Evolutionary conservation across 2,329 filamentous ascomycete species (phyloP).

Genomic region (Xylaria polymorpha): DNA sequence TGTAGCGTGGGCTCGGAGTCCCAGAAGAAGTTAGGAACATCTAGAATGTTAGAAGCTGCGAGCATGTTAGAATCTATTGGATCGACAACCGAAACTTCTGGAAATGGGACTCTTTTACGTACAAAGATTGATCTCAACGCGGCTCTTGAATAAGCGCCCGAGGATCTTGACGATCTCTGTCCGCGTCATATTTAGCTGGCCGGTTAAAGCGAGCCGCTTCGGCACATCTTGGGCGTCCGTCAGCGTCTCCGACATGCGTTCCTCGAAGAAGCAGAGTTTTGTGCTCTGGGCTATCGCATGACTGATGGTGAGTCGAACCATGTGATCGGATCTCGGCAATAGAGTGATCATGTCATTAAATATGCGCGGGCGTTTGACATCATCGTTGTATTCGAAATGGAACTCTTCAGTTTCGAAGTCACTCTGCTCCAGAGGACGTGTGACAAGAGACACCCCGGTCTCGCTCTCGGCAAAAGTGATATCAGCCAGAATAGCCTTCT

Average conservation of each 20-base stretch:
- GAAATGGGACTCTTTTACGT: slow-evolving; percentile 56
- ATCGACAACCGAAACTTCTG: slow-evolving; percentile 19
- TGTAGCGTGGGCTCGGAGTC: slow-evolving; percentile 95
- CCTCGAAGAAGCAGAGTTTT: slow-evolving; percentile 95
- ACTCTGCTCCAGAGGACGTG: slow-evolving; percentile 82
- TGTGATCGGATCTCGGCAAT: slow-evolving; percentile 89
- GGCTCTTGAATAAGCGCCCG: slow-evolving; percentile 88
- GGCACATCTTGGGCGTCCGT: slow-evolving; percentile 91
- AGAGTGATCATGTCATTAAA: slow-evolving; percentile 99
- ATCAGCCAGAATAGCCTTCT: slow-evolving; percentile 96
- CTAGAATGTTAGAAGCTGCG: slow-evolving; percentile 90
- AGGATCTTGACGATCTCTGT: slow-evolving; percentile 93
- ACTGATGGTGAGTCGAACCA: slow-evolving; percentile 98
- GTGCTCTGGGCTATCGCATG: slow-evolving; percentile 98
- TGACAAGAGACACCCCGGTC: slow-evolving; percentile 74
- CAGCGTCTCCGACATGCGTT: slow-evolving; percentile 96
- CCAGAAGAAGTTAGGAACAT: slow-evolving; percentile 98
- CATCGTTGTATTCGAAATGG: slow-evolving; percentile 94
- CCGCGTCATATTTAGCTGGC: slow-evolving; percentile 88
- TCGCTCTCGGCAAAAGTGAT: slow-evolving; percentile 85
- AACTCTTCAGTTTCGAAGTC: slow-evolving; percentile 99
- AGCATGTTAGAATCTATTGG: slow-evolving; percentile 36
- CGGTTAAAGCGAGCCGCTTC: slow-evolving; percentile 87
- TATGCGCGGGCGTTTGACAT: slow-evolving; percentile 87
- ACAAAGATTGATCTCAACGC: slow-evolving; percentile 98